Percentiles rank a stretch among this genome's conserved stretches.
These are phyloP conservation scores for Malassezia furfur DNA, from an alignment of 1,284 basidiomycete species.

Conservation along the genomic window DNA sequence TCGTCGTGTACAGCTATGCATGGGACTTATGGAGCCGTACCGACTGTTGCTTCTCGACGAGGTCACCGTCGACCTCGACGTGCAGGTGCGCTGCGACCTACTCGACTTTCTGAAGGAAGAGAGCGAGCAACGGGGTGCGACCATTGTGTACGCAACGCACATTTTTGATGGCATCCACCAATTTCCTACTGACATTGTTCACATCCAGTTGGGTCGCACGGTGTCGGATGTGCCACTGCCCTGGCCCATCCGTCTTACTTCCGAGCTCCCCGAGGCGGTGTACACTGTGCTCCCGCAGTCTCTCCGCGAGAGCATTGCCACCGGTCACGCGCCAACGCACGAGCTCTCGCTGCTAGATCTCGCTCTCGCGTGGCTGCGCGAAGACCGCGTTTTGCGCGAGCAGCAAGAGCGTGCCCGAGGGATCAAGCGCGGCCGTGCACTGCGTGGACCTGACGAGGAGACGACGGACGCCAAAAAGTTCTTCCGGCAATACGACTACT, in stretches of 20 bases:
- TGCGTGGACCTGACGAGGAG: conserved; percentile 15
- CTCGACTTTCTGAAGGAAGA: conserved; percentile 78
- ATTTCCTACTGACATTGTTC: conserved; percentile 45
- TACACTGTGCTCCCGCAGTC: not conserved
- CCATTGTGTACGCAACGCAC: conserved; percentile 65
- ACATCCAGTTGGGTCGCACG: conserved; percentile 41
- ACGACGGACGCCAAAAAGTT: conserved; percentile 42
- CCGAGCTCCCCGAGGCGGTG: not conserved
- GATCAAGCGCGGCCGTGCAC: conserved; percentile 30
- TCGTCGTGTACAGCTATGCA: conserved; percentile 83
- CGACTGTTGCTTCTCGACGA: conserved; percentile 88
- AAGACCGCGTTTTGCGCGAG: conserved; percentile 33
- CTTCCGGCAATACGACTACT: conserved; percentile 44
- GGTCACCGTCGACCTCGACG: conserved; percentile 97
- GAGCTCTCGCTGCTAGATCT: conserved; percentile 28
- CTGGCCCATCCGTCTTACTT: conserved; percentile 30
- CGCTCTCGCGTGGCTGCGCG: conserved; percentile 40
- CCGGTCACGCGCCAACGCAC: conserved; percentile 16
- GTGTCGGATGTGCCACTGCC: conserved; percentile 25
- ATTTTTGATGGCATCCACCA: conserved; percentile 45
- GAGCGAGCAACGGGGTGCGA: conserved; percentile 69
- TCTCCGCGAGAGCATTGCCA: conserved; percentile 1
- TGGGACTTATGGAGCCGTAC: conserved; percentile 94
- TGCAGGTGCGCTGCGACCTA: conserved; percentile 82
- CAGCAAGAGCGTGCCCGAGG: conserved; percentile 27